Base-by-base conservation (phyloP, 2,329 filamentous ascomycete genomes). In the Dichotomopilus funicola region DNA sequence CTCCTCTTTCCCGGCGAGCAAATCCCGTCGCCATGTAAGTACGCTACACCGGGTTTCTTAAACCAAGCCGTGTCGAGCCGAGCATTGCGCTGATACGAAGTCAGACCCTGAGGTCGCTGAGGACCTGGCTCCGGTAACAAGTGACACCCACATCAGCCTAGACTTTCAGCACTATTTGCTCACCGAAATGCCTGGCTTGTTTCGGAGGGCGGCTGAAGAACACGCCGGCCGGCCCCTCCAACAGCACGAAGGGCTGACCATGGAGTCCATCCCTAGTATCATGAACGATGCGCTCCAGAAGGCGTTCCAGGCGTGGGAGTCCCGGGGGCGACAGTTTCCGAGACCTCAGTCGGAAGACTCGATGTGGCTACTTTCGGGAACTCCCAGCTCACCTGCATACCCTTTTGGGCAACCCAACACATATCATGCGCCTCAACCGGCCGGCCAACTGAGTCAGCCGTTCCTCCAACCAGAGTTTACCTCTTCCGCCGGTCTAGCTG, bases 11-110 rank as follows among this genome's bases (percentile, higher is more conserved):
- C 63, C 5, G 37, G 53, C n/a, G 58, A 62, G 37, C 44, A 53
- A 7, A 42, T 65, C 19, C 63, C 63, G 36, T 65, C 63, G 19
- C 63, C 63, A 40, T 65, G 63, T 65, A 53, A 62, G 63, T 61
- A 11, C 12, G 43, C 37, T 36, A 11, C 34, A 38, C 11, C 5
- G 12, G 19, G 41, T n/a, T 34, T 41, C 42, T 33, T 27, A 37
- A 7, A 12, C 36, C 31, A n/a, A 27, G 19, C 19, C 19, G 19
- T 27, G 19, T 13, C 37, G 50, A 49, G 34, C 49, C 31, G 13
- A 38, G 53, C 42, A 38, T 50, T 42, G 43, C 34, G 54, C 63
- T 62, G 53, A 63, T 45, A 49, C 45, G 34, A 53, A 33, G 49
- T 35, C 53, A 65, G 63, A 65, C 57, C 59, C 62, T 9, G 62